A percentile compares a stretch with the other conserved stretches of the same genome.
These are phyloP conservation scores for Aspergillus thermomutatus DNA, from an alignment of 2,329 filamentous ascomycete genomes.

Conservation along the genomic window DNA sequence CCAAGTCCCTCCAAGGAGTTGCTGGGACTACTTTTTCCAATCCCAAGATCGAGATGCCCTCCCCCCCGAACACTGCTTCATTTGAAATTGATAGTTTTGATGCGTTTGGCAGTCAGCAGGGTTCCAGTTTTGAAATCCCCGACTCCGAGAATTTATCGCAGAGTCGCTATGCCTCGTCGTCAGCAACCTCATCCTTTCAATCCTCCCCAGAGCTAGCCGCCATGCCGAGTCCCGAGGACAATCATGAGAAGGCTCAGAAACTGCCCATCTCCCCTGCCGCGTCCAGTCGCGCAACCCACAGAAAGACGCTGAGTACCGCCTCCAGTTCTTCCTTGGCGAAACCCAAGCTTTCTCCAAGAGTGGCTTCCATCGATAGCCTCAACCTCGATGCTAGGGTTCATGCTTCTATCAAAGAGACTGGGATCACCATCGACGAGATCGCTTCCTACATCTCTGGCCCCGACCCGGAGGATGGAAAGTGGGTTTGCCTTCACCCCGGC, in stretches of 20 bases:
- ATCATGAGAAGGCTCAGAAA: constrained; percentile 24
- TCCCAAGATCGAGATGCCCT: constrained; percentile 49
- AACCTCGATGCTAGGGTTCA: constrained; percentile 56
- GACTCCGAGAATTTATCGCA: constrained; percentile 32
- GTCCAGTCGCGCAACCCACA: constrained; percentile 20
- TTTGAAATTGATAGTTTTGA: constrained; percentile 46
- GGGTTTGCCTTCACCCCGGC: constrained; percentile 70
- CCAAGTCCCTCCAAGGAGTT: constrained; percentile 47
- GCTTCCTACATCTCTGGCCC: constrained; percentile 70
- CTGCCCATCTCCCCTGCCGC: constrained; percentile 29
- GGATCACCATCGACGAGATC: constrained; percentile 83
- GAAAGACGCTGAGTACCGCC: constrained; percentile 15
- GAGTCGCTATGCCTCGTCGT: constrained; percentile 38
- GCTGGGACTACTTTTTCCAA: constrained; percentile 30
- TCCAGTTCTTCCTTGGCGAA: constrained; percentile 28
- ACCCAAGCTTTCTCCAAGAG: constrained; percentile 39
- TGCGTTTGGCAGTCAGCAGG: constrained; percentile 53
- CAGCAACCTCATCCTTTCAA: constrained; percentile 49
- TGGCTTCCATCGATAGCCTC: constrained; percentile 46
- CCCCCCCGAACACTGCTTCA: constrained; percentile 55
- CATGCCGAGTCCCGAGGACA: constrained; percentile 28
- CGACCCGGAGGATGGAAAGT: constrained; percentile 71
- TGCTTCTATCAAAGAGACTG: constrained; percentile 70
- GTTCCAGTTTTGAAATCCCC: constrained; percentile 26
- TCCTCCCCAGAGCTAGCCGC: constrained; percentile 54